phyloP scores from a whole-genome alignment of 2,329 filamentous ascomycete species.

The Pleurostoma richardsiae region DNA sequence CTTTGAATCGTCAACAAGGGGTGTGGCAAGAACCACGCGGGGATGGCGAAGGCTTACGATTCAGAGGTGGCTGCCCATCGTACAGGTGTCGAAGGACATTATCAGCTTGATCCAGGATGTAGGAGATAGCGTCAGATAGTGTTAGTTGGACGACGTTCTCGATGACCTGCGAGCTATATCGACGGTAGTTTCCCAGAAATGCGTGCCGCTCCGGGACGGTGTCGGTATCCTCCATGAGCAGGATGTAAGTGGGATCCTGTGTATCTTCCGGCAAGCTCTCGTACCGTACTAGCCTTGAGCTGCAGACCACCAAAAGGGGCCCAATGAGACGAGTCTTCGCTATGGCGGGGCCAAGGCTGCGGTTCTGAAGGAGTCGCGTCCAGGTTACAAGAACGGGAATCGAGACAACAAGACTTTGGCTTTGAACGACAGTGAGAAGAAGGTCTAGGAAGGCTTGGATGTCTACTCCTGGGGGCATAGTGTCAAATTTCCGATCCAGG shows the following conservation, averaged over 20 bases:
- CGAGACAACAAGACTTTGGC: constrained; percentile 84
- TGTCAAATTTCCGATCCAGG: constrained; percentile 69
- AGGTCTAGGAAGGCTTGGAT: constrained; percentile 74
- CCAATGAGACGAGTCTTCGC: constrained; percentile 63
- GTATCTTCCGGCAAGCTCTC: constrained; percentile 81
- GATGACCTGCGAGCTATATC: constrained; percentile 84
- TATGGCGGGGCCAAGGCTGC: constrained; percentile 60
- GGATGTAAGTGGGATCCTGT: constrained; percentile 72
- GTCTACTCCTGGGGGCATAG: constrained; percentile 59
- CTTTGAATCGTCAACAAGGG: constrained; percentile 18
- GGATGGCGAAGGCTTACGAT: constrained; percentile 39
- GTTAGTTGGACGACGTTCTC: constrained; percentile 80
- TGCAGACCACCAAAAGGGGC: constrained; percentile 76
- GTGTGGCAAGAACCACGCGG: not conserved
- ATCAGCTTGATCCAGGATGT: constrained; percentile 79
- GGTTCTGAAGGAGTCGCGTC: constrained; percentile 74
- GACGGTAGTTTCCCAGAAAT: constrained; percentile 90
- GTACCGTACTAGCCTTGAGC: constrained; percentile 77
- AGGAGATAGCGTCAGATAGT: constrained; percentile 77
- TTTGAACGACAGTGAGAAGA: constrained; percentile 72
- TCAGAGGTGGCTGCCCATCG: constrained; percentile 61
- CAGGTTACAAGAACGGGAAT: constrained; percentile 89
- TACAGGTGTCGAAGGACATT: constrained; percentile 71
- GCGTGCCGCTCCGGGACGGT: constrained; percentile 90
- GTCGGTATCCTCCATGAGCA: constrained; percentile 90